Evolutionary conservation across 2,329 filamentous ascomycete genomes (phyloP), one percentile per base, ranked within the genome.

Genomic region (Epichloe typhina): DNA sequence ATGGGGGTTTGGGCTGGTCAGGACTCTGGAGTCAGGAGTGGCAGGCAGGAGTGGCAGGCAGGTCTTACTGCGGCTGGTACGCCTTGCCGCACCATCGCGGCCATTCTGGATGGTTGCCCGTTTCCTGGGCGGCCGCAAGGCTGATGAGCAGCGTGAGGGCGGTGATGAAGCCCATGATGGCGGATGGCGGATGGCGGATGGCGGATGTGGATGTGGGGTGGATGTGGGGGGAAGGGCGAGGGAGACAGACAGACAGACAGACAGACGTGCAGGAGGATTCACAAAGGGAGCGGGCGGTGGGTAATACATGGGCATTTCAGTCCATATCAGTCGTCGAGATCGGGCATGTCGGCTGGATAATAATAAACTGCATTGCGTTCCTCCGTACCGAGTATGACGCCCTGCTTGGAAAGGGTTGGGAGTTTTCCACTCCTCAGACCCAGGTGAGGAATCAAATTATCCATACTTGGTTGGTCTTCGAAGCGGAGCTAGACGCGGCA

Each of bases 81-180:
- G 68, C 70, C 50, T 73, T 74, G 17, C 72, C 71, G 52, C 72
- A 74, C 72, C 71, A 73, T 43, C 70, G 61, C 12, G 66, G 66
- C 70, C 68, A 71, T 45, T 70, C 69, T 1, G 67, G 59, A 52
- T 72, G 65, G 12, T 66, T 59, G 2, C 70, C 70, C 2, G 69
- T 71, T 40, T 66, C 62, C 40, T 64, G 62, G 1, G 54, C 55
- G 5, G 33, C 33, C 13, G 40, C 51, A 23, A 55, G 31, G 26
- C 46, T 26, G 17, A 47, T 9, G 12, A 52, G 45, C 23, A 37
- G 21, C 23, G 13, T 12, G 12, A 47, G 17, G 6, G 37, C 21
- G 13, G 47, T 33, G 17, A 50, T 31, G 21, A 19, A 36, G 39
- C 44, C 15, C 45, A 53, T 26, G 15, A 23, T n/a, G 36, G 5